These are phyloP conservation scores for Calonectria henricotiae DNA, from an alignment of 2,329 filamentous ascomycete genomes.

Conservation along the genomic window DNA sequence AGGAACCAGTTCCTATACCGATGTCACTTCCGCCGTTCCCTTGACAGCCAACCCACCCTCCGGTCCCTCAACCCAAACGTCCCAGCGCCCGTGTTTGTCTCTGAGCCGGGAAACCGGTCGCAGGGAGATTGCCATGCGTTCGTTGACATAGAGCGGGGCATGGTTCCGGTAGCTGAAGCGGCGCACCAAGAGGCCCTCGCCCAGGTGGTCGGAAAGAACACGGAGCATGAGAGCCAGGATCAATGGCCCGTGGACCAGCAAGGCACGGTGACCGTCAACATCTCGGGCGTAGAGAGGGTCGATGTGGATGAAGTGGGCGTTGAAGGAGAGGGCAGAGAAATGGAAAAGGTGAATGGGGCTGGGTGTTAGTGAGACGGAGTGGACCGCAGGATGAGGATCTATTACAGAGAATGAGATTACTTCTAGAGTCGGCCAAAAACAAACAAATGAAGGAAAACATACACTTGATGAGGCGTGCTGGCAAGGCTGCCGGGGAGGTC, in stretches of 20 bases:
- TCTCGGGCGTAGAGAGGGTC: constrained; percentile 79
- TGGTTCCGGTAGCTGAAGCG: constrained; percentile 86
- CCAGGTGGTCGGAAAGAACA: constrained; percentile 64
- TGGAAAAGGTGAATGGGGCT: constrained; percentile 85
- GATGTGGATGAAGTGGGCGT: constrained; percentile 92
- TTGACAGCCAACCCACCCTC: constrained; percentile 77
- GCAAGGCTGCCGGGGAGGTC: constrained; percentile 25
- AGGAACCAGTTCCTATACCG: not conserved
- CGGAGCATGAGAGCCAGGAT: constrained; percentile 84
- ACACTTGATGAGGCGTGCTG: constrained; percentile 53
- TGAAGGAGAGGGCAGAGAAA: constrained; percentile 92
- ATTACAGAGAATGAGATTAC: not conserved
- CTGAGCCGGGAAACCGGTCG: constrained; percentile 60
- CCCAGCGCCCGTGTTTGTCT: constrained; percentile 62
- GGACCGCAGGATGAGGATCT: constrained; percentile 59
- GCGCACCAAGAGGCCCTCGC: constrained; percentile 59
- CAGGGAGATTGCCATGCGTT: constrained; percentile 80
- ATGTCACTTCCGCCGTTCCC: constrained; percentile 62
- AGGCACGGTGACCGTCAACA: constrained; percentile 81
- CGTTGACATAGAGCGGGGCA: constrained; percentile 83
- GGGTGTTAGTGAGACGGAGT: constrained; percentile 73
- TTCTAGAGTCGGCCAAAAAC: not conserved
- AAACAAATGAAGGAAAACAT: constrained; percentile 26
- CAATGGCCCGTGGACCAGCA: constrained; percentile 91
- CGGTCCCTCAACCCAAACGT: constrained; percentile 58